phyloP scores from a whole-genome alignment of 2,329 filamentous ascomycete genomes.

The Hypoxylon sp. region DNA sequence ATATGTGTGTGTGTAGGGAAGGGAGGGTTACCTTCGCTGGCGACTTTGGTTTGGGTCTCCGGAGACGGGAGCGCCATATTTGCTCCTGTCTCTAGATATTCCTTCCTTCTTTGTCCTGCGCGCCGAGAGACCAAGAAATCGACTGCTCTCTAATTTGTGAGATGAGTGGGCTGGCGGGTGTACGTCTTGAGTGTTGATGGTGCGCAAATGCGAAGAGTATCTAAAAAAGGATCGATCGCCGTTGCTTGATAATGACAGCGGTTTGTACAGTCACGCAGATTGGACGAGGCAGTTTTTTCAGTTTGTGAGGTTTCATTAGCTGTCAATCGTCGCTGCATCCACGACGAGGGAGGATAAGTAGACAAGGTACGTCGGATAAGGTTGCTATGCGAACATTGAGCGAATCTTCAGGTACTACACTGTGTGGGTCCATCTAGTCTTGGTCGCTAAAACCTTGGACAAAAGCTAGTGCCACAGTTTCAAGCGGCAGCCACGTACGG shows the following conservation, averaged over 20 bases:
- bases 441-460: not conserved
- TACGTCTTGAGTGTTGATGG: not conserved
- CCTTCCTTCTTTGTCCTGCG: not conserved
- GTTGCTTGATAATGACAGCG: not conserved
- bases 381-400: not conserved
- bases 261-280: not conserved
- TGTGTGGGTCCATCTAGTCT: not conserved
- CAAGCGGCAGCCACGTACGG: not conserved
- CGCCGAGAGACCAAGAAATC: not conserved
- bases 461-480: not conserved
- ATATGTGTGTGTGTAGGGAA: not conserved
- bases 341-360: too few relatives aligned
- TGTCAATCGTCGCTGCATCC: too few relatives aligned
- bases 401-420: too few relatives aligned
- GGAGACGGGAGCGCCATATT: slow-evolving; percentile 27
- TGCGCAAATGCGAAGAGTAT: not conserved
- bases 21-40: slow-evolving; percentile 51
- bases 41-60: slow-evolving; percentile 52
- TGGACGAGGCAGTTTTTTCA: too few relatives aligned
- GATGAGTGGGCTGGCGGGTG: not conserved
- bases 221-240: not conserved
- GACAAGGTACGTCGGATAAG: not conserved
- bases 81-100: not conserved
- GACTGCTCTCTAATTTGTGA: not conserved
- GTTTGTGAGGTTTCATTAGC: too few relatives aligned